A percentile compares a stretch with the other conserved stretches of the same genome.
Conservation (phyloP, 805 yeast genomes). For the Blastobotrys terrestris region DNA sequence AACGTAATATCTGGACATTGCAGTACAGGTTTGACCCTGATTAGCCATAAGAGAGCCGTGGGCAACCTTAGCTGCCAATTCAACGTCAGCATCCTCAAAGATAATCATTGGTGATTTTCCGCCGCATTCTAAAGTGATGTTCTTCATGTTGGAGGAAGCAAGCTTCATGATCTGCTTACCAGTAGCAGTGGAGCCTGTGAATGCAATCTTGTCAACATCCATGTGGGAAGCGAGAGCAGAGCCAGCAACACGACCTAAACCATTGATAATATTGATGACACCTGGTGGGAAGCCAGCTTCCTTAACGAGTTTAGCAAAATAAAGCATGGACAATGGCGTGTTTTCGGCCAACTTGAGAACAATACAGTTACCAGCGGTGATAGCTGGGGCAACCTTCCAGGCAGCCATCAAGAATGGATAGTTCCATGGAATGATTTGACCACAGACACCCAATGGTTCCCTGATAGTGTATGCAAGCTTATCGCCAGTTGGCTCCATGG, state of each 20-base stretch:
- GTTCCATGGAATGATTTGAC: slow-evolving; percentile 69
- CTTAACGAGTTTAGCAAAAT: slow-evolving; percentile 50
- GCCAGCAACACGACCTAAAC: slow-evolving; percentile 66
- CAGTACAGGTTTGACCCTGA: slow-evolving; percentile 94
- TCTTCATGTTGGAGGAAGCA: slow-evolving; percentile 70
- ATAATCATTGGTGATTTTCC: slow-evolving; percentile 92
- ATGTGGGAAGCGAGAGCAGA: slow-evolving; percentile 55
- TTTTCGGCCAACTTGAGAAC: slow-evolving; percentile 70
- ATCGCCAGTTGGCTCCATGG: slow-evolving; percentile 52
- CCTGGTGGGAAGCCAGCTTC: slow-evolving; percentile 76
- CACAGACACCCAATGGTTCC: slow-evolving; percentile 63
- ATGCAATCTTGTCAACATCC: slow-evolving; percentile 77
- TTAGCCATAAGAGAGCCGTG: slow-evolving; percentile 80
- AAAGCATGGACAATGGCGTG: slow-evolving; percentile 65
- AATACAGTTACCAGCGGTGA: slow-evolving; percentile 71
- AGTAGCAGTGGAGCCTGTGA: slow-evolving; percentile 89
- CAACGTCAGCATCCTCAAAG: slow-evolving; percentile 78
- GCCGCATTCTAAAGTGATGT: slow-evolving; percentile 88
- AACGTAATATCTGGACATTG: slow-evolving; percentile 85
- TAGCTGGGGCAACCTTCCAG: slow-evolving; percentile 80
- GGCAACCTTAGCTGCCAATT: slow-evolving; percentile 66
- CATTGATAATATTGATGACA: slow-evolving; percentile 65
- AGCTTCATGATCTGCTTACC: slow-evolving; percentile 74
- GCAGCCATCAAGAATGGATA: slow-evolving; percentile 66
- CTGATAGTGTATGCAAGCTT: slow-evolving; percentile 65